Base-by-base conservation (phyloP, 495 filamentous ascomycete genomes). In the Paragyromitra xinjiangensis region DNA sequence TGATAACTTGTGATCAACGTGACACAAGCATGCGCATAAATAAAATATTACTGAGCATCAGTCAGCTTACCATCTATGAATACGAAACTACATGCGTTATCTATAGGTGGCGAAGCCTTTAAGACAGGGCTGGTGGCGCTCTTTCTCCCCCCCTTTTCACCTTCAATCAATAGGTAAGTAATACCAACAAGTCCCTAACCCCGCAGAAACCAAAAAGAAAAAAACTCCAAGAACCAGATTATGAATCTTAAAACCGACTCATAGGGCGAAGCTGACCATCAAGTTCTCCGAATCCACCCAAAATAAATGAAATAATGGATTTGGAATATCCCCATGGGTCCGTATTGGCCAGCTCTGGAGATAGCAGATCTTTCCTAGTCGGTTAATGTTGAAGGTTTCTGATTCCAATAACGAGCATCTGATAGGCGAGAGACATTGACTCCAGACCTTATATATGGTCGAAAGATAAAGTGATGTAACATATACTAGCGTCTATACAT, bases 21-120 rank as follows among this genome's bases (percentile, higher is more conserved):
- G 9, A 58, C 65, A 44, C 39, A 42, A 29, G 22, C 12, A 58
- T 12, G 19, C 42, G 48, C 48, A 67, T 39, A 53, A 37, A 40
- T n/a, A 48, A 45, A 12, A 39, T 44, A 29, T 44, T 34, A 39
- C 56, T 8, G 29, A 61, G 56, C 0, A 39, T 61, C 16, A n/a
- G 29, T 61, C 56, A 61, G 56, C 56, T 61, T 61, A 61, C n/a
- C 14, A 37, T 16, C 56, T 26, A 29, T 55, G 22, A 26, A 26
- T 22, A 37, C 26, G 22, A 37, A 61, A 14, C 1, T 39, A 29
- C 56, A 61, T 61, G 1, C 37, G 26, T 39, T 37, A 61, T 7
- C 1, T 8, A 14, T 7, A 6, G 14, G 19, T 56, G 53, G 19
- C 24, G 3, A 56, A 26, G 2, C 7, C 24, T 4, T 12, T 6